Evolutionary conservation across 805 yeast species (phyloP).

Genomic region (Metschnikowia santaceciliae): DNA sequence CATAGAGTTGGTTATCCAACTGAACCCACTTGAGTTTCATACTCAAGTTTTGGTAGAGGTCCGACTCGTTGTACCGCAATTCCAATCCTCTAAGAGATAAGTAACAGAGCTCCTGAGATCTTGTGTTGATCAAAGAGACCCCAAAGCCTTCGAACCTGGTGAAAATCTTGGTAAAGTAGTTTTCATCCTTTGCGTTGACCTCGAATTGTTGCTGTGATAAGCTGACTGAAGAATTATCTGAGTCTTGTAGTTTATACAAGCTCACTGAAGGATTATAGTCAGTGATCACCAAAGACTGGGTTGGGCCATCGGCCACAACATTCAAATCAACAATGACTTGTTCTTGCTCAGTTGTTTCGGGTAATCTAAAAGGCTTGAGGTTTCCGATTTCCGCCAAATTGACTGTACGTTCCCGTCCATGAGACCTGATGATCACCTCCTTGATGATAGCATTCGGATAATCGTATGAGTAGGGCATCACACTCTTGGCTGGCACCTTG

Average conservation of each 20-base stretch:
- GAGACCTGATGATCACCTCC: conserved; percentile 70
- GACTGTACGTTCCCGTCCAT: conserved; percentile 70
- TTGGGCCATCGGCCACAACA: conserved; percentile 95
- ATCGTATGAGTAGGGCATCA: conserved; percentile 98
- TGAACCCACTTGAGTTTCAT: conserved; percentile 91
- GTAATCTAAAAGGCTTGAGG: conserved; percentile 77
- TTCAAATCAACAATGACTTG: conserved; percentile 72
- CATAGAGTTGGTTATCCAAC: conserved; percentile 85
- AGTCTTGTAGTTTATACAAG: conserved; percentile 55
- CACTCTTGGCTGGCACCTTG: conserved; percentile 80
- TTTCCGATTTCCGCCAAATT: conserved; percentile 93
- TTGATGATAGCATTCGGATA: conserved; percentile 86
- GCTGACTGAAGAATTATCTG: conserved; percentile 24
- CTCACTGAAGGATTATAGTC: conserved; percentile 77
- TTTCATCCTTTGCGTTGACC: conserved; percentile 49
- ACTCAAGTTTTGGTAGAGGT: conserved; percentile 73
- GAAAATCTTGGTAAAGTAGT: conserved; percentile 48
- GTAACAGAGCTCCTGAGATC: conserved; percentile 75
- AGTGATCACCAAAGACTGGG: conserved; percentile 80
- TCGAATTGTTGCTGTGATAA: conserved; percentile 49
- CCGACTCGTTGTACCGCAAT: conserved; percentile 75
- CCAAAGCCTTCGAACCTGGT: conserved; percentile 83
- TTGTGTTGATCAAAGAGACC: conserved; percentile 70
- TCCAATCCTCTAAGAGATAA: conserved; percentile 80
- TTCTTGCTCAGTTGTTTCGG: conserved; percentile 38